A percentile compares a stretch with the other conserved stretches of the same genome.
phyloP scores from a whole-genome alignment of 768 basidiomycete genomes.

The Phanerochaete sordida region DNA sequence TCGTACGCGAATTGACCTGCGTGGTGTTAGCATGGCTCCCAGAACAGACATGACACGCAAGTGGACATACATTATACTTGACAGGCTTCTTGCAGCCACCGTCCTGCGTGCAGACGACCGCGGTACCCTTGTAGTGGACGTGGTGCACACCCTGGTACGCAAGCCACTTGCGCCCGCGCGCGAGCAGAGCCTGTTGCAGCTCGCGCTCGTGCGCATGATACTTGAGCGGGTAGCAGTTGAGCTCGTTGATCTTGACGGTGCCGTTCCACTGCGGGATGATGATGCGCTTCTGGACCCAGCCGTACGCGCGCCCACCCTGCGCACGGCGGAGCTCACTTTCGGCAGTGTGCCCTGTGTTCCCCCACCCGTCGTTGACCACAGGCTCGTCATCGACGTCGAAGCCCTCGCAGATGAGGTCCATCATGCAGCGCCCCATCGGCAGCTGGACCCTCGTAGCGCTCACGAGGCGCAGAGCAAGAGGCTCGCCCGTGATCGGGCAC shows the following conservation, averaged over 20 bases:
- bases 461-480: constrained; percentile 44
- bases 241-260: constrained; percentile 42
- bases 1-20: constrained; percentile 54
- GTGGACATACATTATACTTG: constrained; percentile 42
- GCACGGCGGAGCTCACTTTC: constrained; percentile 14
- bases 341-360: not conserved
- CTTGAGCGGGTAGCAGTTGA: constrained; percentile 50
- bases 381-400: constrained; percentile 44
- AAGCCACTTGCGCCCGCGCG: constrained; percentile 53
- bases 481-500: constrained; percentile 50
- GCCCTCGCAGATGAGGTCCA: constrained; percentile 46
- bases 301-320: constrained; percentile 28
- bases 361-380: not conserved
- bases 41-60: not conserved
- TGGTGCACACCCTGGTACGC: constrained; percentile 49
- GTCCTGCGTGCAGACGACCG: constrained; percentile 32
- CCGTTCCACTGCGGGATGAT: constrained; percentile 42
- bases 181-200: constrained; percentile 35
- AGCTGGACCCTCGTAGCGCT: constrained; percentile 31
- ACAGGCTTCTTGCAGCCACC: constrained; percentile 23
- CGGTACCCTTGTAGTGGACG: constrained; percentile 52
- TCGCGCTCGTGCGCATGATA: constrained; percentile 41
- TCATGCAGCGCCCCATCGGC: constrained; percentile 34
- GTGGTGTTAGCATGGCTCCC: not conserved
- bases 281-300: constrained; percentile 30